Evolutionary conservation across 805 yeast genomes (phyloP).

Genomic region (Saccharomycopsis schoenii): DNA sequence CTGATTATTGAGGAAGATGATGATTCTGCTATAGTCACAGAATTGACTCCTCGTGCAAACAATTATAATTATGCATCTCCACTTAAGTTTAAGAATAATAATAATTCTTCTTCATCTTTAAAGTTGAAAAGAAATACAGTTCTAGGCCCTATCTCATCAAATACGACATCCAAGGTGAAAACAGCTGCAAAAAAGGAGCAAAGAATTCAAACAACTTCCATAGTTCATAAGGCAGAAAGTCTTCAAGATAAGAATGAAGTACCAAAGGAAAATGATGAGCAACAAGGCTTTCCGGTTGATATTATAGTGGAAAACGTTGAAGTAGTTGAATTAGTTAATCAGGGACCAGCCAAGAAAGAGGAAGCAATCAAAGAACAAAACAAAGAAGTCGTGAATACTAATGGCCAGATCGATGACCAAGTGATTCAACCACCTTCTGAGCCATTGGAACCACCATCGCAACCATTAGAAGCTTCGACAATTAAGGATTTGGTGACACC

Average conservation of each 20-base stretch:
- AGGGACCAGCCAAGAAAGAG: neutral
- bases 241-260: neutral
- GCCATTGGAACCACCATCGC: neutral
- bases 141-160: neutral
- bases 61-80: constrained; percentile 1
- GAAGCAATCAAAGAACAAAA: neutral
- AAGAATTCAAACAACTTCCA: neutral
- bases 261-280: neutral
- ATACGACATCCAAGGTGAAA: neutral
- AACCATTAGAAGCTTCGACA: neutral
- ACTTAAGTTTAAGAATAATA: neutral
- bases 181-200: neutral
- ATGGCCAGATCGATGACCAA: neutral
- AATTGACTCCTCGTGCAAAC: neutral
- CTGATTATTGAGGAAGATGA: constrained; percentile 2
- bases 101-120: neutral
- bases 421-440: neutral
- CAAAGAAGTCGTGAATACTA: neutral
- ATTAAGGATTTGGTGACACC: too few species aligned
- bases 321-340: neutral
- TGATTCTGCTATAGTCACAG: neutral
- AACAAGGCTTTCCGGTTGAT: neutral
- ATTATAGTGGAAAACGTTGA: neutral
- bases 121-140: neutral
- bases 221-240: neutral